phyloP scores from a whole-genome alignment of 2,329 filamentous ascomycete species.

The Cladosporium velox region DNA sequence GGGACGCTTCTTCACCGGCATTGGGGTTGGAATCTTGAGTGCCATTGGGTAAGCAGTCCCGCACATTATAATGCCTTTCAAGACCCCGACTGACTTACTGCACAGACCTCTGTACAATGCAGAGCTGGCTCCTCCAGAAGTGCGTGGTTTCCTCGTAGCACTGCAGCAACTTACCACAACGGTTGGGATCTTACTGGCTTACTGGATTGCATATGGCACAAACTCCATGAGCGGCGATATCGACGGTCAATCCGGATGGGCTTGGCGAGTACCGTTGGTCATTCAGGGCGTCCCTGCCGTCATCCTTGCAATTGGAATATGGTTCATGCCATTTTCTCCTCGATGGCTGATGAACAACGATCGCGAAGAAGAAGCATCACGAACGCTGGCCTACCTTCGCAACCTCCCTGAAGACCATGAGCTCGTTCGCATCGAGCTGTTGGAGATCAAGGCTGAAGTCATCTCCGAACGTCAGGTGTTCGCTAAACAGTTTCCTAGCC shows the following conservation, averaged over 20 bases:
- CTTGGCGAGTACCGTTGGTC: slow-evolving; percentile 73
- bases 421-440: slow-evolving; percentile 71
- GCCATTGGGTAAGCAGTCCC: slow-evolving; percentile 49
- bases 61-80: not conserved
- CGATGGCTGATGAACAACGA: slow-evolving; percentile 72
- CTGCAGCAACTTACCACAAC: slow-evolving; percentile 65
- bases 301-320: slow-evolving; percentile 68
- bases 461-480: slow-evolving; percentile 63
- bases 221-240: not conserved
- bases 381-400: slow-evolving; percentile 65
- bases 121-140: slow-evolving; percentile 59
- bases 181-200: slow-evolving; percentile 58
- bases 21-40: slow-evolving; percentile 67
- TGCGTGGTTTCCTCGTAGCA: slow-evolving; percentile 65
- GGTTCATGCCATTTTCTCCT: slow-evolving; percentile 68
- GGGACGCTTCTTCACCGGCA: slow-evolving; percentile 66
- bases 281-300: slow-evolving; percentile 69
- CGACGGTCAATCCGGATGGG: slow-evolving; percentile 61
- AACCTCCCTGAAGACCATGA: slow-evolving; percentile 63
- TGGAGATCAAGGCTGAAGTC: slow-evolving; percentile 78
- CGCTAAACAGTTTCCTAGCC: not conserved
- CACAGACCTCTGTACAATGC: slow-evolving; percentile 52
- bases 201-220: slow-evolving; percentile 45
- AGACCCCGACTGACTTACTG: slow-evolving; percentile 34
- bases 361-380: slow-evolving; percentile 67